These are phyloP conservation scores for Nicotiana otophora DNA, from an alignment of 257 asterid species.

Conservation along the genomic window DNA sequence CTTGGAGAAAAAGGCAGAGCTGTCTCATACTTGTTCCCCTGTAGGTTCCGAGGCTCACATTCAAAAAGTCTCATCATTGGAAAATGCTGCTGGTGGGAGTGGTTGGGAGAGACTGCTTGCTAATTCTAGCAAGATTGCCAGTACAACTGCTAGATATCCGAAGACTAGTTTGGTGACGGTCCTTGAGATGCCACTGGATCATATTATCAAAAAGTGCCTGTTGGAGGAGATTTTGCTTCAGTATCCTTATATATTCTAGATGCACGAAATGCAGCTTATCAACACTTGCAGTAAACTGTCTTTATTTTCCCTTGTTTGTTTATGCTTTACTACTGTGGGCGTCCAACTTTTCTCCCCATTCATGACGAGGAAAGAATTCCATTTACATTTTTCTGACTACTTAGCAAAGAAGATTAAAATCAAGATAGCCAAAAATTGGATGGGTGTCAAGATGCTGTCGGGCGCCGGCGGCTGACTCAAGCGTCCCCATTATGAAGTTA, in stretches of 20 bases:
- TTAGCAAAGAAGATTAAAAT: not conserved
- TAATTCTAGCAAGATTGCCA: constrained; percentile 37
- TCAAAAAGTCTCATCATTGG: constrained; percentile 22
- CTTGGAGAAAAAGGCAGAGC: constrained; percentile 22
- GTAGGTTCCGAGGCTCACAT: constrained; percentile 21
- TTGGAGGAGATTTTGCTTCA: constrained; percentile 85
- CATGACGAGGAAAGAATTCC: not conserved
- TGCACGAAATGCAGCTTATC: not conserved
- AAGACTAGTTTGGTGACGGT: constrained; percentile 41
- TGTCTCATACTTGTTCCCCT: constrained; percentile 23
- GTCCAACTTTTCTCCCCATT: constrained; percentile 2
- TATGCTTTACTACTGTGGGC: not conserved
- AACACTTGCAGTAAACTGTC: not conserved
- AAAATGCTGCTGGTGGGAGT: constrained; percentile 54
- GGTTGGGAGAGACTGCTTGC: constrained; percentile 82
- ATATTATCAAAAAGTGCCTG: constrained; percentile 70
- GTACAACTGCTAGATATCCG: constrained; percentile 28
- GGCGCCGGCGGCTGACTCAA: no score
- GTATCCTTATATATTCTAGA: constrained; percentile 58
- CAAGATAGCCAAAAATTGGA: not conserved
- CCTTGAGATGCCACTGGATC: constrained; percentile 83
- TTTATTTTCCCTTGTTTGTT: not conserved
- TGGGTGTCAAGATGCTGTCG: no score
- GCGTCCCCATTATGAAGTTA: not conserved
- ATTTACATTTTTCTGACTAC: not conserved